phyloP scores from a whole-genome alignment of 1,139 yeast genomes.

The Lodderomyces margitis region DNA sequence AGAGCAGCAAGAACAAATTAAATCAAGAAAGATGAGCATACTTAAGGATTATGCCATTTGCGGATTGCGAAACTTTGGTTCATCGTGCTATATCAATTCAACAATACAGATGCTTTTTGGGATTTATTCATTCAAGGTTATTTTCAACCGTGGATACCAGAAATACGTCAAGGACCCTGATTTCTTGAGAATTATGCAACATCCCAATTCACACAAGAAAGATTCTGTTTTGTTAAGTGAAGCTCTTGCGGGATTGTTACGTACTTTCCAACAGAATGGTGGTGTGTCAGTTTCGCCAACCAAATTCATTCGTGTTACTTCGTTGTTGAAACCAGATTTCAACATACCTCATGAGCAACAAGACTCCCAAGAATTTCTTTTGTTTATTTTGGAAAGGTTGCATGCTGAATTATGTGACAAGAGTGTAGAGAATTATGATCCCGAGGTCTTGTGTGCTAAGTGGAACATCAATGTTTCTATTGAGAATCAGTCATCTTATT shows the following conservation, averaged over 20 bases:
- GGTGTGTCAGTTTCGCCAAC: constrained; percentile 65
- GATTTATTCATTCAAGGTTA: constrained; percentile 38
- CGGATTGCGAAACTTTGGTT: constrained; percentile 67
- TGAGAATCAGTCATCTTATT: constrained; percentile 48
- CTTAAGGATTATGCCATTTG: constrained; percentile 53
- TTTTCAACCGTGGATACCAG: constrained; percentile 45
- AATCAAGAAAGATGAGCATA: constrained; percentile 23
- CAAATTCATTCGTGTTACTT: constrained; percentile 55
- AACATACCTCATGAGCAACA: constrained; percentile 72
- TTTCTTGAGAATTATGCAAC: constrained; percentile 21
- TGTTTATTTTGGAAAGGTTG: constrained; percentile 61
- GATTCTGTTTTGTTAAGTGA: constrained; percentile 44
- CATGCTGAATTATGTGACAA: constrained; percentile 60
- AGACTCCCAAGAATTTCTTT: constrained; percentile 73
- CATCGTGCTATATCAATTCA: constrained; percentile 72
- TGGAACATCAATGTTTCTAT: constrained; percentile 34
- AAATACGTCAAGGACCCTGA: constrained; percentile 37
- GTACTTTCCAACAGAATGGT: constrained; percentile 52
- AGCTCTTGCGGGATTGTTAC: constrained; percentile 41
- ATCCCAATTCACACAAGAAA: constrained; percentile 23
- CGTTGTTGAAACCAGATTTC: constrained; percentile 59
- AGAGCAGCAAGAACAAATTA: constrained; percentile 22
- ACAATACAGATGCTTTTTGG: constrained; percentile 67
- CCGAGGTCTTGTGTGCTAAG: constrained; percentile 27
- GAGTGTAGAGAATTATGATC: constrained; percentile 13